phyloP scores from a whole-genome alignment of 2,329 filamentous ascomycete species.

The Didymellaceae sp. region DNA sequence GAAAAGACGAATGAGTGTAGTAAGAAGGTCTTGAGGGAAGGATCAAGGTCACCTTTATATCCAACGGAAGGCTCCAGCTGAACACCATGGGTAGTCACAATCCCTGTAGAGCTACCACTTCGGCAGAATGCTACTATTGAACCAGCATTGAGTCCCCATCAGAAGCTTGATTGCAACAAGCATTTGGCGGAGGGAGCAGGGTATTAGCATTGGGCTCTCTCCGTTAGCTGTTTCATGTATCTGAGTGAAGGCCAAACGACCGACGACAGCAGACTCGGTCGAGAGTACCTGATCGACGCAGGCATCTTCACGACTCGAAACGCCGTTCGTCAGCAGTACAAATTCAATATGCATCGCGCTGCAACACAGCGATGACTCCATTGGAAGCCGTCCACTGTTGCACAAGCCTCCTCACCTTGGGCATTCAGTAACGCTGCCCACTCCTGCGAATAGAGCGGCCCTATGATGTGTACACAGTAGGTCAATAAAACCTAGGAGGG shows the following conservation, averaged over 20 bases:
- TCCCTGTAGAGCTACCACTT: slow-evolving; percentile 17
- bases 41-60: slow-evolving; percentile 22
- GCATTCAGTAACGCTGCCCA: too few relatives aligned
- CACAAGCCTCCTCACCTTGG: too few relatives aligned
- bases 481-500: neutral
- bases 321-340: slow-evolving; percentile 14
- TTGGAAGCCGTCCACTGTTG: too few relatives aligned
- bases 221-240: slow-evolving; percentile 22
- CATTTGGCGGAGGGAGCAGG: slow-evolving; percentile 1
- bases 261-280: slow-evolving; percentile 10
- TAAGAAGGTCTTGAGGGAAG: slow-evolving; percentile 10
- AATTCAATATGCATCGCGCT: neutral
- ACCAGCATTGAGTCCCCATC: slow-evolving; percentile 15
- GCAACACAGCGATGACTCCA: neutral
- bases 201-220: slow-evolving; percentile 8
- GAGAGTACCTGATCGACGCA: slow-evolving; percentile 26
- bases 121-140: slow-evolving; percentile 12
- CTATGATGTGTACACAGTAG: neutral
- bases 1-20: slow-evolving; percentile 32
- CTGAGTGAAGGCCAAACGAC: slow-evolving; percentile 11
- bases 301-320: slow-evolving; percentile 24
- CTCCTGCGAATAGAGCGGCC: too few relatives aligned
- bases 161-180: slow-evolving; percentile 21
- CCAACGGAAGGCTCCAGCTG: slow-evolving; percentile 9
- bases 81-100: slow-evolving; percentile 12